Evolutionary conservation across 768 basidiomycete species (phyloP).

Genomic region (Cytidiella melzeri): DNA sequence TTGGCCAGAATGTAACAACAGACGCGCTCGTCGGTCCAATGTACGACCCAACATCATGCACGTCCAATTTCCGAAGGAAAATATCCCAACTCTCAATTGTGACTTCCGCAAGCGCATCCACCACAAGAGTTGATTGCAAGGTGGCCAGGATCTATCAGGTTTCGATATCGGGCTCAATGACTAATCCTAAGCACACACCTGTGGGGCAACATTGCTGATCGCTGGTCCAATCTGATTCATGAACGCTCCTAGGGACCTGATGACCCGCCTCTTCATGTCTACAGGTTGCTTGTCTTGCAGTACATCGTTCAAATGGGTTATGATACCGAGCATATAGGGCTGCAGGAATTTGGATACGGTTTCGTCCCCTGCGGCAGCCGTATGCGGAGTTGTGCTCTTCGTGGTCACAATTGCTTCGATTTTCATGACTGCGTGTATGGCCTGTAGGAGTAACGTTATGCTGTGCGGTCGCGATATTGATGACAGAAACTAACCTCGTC

Average conservation of each 20-base stretch:
- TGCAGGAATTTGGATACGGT: constrained; percentile 56
- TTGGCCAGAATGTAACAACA: constrained; percentile 71
- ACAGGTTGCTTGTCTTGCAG: constrained; percentile 78
- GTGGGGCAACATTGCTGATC: constrained; percentile 76
- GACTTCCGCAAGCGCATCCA: constrained; percentile 69
- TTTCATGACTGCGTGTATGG: constrained; percentile 37
- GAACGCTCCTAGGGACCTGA: constrained; percentile 72
- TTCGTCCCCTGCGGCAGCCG: constrained; percentile 18
- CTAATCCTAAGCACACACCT: constrained; percentile 41
- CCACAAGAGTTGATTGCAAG: constrained; percentile 80
- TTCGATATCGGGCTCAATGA: background rate
- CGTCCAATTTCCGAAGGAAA: constrained; percentile 65
- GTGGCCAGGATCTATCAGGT: constrained; percentile 83
- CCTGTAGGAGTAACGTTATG: constrained; percentile 29
- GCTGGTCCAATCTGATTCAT: constrained; percentile 63
- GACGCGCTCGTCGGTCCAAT: constrained; percentile 85
- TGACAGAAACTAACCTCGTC: constrained; percentile 36
- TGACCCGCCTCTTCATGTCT: constrained; percentile 64
- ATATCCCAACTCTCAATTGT: constrained; percentile 75
- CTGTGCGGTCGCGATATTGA: background rate
- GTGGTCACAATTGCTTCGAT: constrained; percentile 31
- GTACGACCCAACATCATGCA: constrained; percentile 72
- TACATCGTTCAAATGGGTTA: constrained; percentile 80
- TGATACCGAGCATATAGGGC: constrained; percentile 75
- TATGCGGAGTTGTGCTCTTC: constrained; percentile 11